Evolutionary conservation across 768 basidiomycete species (phyloP).

Genomic region (Gloeophyllum trabeum): DNA sequence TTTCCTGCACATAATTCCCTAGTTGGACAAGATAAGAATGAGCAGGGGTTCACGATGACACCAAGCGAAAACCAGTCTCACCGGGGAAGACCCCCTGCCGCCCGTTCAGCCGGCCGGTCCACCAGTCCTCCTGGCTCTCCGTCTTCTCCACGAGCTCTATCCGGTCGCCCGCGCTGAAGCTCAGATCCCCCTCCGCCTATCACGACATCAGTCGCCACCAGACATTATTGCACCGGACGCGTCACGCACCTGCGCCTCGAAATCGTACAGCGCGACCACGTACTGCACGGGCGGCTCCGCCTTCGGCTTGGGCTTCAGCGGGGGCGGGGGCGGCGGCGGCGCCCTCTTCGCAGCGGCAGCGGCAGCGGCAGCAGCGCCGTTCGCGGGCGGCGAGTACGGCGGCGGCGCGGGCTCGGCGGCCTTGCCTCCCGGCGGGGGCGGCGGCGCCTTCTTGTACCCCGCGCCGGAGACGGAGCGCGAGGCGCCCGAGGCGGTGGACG

Average conservation of each 20-base stretch:
- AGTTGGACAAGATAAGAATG: constrained; percentile 1
- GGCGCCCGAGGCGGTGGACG: constrained; percentile 10
- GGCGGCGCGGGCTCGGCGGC: constrained; percentile 24
- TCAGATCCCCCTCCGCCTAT: constrained; percentile 85
- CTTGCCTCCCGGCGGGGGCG: constrained; percentile 20
- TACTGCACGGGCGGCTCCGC: constrained; percentile 51
- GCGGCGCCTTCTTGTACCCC: constrained; percentile 31
- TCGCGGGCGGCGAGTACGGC: constrained; percentile 19
- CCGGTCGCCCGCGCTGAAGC: constrained; percentile 79
- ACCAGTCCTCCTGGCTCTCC: constrained; percentile 87
- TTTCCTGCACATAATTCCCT: constrained; percentile 10
- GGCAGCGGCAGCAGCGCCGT: constrained; percentile 15
- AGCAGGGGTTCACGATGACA: constrained; percentile 4
- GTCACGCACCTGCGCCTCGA: constrained; percentile 67
- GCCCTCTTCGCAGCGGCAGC: constrained; percentile 46
- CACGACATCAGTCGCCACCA: not conserved
- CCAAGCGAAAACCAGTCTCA: constrained; percentile 18
- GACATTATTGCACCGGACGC: not conserved
- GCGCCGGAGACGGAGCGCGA: constrained; percentile 25
- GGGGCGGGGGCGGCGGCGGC: constrained; percentile 87
- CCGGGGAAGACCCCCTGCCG: constrained; percentile 86
- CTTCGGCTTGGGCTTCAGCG: constrained; percentile 82
- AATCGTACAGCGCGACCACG: constrained; percentile 92
- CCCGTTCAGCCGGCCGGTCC: constrained; percentile 86
- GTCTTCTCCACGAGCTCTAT: constrained; percentile 86